Evolutionary conservation across 1,139 yeast genomes (phyloP).

Genomic region (Pichia norvegensis): DNA sequence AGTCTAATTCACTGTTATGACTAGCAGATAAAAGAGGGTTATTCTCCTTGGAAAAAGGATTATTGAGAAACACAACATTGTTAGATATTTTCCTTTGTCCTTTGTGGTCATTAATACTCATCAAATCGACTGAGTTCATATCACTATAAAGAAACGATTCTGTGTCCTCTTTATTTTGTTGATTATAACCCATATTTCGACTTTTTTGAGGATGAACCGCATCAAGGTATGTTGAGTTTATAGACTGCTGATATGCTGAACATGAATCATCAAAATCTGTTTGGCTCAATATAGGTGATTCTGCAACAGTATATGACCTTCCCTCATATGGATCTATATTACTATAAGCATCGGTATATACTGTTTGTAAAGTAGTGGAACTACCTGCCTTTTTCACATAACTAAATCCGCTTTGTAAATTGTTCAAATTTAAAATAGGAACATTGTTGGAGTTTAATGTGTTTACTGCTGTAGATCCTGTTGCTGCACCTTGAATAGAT

Average conservation of each 20-base stretch:
- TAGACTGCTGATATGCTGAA: conserved; percentile 21
- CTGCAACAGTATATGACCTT: neutral
- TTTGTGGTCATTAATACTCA: conserved; percentile 6
- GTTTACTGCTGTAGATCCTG: neutral
- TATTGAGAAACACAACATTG: conserved; percentile 1
- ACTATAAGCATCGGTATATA: conserved; percentile 11
- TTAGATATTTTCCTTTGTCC: conserved; percentile 4
- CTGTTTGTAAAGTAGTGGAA: conserved; percentile 7
- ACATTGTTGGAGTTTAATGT: neutral
- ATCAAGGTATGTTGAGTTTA: conserved; percentile 13
- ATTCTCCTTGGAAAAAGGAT: conserved; percentile 4
- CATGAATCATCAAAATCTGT: conserved; percentile 14
- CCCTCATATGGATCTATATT: conserved; percentile 5
- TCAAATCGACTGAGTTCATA: conserved; percentile 10
- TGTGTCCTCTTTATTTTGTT: conserved; percentile 9
- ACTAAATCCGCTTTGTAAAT: neutral
- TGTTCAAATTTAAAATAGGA: neutral
- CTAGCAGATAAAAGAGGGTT: neutral
- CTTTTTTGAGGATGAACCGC: neutral
- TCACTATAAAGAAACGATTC: conserved; percentile 26
- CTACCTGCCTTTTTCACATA: conserved; percentile 7
- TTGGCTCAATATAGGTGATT: neutral
- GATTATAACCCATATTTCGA: neutral
- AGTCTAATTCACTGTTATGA: conserved; percentile 9
- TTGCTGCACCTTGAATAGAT: neutral